Evolutionary conservation across 441 rosid genomes (phyloP), one percentile per base, ranked within the genome.

Genomic region (Kokia cookei): DNA sequence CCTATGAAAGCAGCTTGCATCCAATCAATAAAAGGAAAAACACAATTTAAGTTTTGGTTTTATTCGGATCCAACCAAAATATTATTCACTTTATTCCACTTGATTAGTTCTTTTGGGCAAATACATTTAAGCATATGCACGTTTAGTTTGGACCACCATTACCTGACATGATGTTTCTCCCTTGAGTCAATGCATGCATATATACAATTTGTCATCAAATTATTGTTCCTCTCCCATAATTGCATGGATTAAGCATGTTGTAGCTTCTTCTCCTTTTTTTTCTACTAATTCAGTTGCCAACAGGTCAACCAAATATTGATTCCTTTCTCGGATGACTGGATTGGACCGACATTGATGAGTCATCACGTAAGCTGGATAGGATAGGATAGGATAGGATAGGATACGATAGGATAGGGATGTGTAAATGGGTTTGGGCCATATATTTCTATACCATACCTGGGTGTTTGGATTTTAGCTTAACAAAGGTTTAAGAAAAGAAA

Each of bases 141-240:
- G 60, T 51, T 51, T 24, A 24, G 6, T 45, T 65, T 66, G 71
- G 71, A 47, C 71, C 71, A 66, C 71, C 57, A 66, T 29, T 15
- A 32, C n/a, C 60, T 14, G 59, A 50, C 72, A 68, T n/a, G 29
- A 50, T 50, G 40, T 9, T 50, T 29, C 59, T 50, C 55, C 11
- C 57, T 66, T 66, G 14, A 47, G 3, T 11, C 13, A 15, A 50
- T 48, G 42, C 43, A 67, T 29, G 24, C 70, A 65, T 65, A 8
- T 54, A 8, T 7, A 13, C 53, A 26, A 17, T 3, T 22, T 9
- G 11, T 64, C 51, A 64, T 37, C 14, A 17, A 51, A 51, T 17
- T 19, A 54, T 17, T 54, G 26, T 54, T 54, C 10, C 13, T 54
- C 24, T 54, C 10, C 62, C 17, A 24, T 15, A 68, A 68, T 29